Percentiles rank a stretch among this genome's conserved stretches.
These are phyloP conservation scores for Silene conica DNA, from an alignment of 148 eudicot species.

Conservation along the genomic window DNA sequence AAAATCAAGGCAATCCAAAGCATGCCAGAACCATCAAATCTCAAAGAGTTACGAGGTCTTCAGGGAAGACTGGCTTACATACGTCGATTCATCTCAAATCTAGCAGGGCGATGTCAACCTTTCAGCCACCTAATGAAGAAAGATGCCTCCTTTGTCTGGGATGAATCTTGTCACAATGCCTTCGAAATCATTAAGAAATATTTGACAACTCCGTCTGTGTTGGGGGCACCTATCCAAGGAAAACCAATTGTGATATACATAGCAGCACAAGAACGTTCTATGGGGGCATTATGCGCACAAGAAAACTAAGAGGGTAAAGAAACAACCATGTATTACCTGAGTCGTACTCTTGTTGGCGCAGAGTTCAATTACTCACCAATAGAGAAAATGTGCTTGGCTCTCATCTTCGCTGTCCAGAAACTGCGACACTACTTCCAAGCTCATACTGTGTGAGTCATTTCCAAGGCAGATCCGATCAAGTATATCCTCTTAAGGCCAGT, in stretches of 20 bases:
- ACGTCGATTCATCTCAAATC: neutral
- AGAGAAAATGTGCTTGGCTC: no score
- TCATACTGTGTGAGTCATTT: no score
- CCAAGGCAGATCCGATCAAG: neutral
- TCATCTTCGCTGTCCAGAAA: no score
- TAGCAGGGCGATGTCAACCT: neutral
- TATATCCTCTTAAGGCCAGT: neutral
- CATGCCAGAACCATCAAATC: neutral
- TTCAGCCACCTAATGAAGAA: constrained; percentile 6
- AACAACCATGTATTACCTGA: neutral
- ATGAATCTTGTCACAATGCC: neutral
- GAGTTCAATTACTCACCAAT: no score
- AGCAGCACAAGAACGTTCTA: neutral
- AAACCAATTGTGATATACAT: no score
- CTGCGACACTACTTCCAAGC: no score
- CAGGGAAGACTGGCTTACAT: neutral
- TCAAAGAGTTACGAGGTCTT: neutral
- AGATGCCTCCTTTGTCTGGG: neutral
- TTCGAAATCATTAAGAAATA: no score
- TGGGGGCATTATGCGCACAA: neutral
- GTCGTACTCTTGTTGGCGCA: no score
- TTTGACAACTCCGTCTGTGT: no score
- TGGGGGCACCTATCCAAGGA: no score
- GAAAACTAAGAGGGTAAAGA: neutral
- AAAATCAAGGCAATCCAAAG: no score